These are phyloP conservation scores for Trichoderma atrobrunneum DNA, from an alignment of 2,329 filamentous ascomycete genomes.

Conservation along the genomic window DNA sequence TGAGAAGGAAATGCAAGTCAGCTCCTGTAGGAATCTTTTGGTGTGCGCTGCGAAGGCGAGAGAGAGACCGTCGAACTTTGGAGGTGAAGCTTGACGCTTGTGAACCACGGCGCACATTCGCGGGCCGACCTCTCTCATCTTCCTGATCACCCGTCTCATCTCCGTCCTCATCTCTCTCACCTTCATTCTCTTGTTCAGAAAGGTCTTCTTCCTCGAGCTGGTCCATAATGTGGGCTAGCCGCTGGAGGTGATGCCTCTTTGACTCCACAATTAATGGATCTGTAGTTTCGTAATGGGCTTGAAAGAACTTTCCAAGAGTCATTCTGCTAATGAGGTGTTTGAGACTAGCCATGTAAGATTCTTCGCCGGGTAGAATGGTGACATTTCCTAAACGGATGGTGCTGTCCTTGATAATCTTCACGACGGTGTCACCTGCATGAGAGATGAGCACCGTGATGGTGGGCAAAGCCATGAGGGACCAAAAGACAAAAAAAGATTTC, in stretches of 20 bases:
- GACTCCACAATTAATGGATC: background rate
- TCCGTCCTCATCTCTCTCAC: background rate
- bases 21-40: constrained; percentile 1
- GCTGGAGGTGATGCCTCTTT: background rate
- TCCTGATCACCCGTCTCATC: background rate
- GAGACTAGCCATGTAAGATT: background rate
- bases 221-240: background rate
- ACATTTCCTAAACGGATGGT: constrained; percentile 57
- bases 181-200: background rate
- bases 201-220: background rate
- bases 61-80: constrained; percentile 11
- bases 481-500: constrained; percentile 88
- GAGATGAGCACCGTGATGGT: constrained; percentile 85
- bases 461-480: constrained; percentile 80
- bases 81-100: background rate
- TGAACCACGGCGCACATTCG: background rate
- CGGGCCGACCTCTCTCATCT: background rate
- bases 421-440: constrained; percentile 80
- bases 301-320: constrained; percentile 1
- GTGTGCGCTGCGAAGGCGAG: background rate
- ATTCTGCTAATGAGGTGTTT: constrained; percentile 10
- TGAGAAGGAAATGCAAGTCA: constrained; percentile 14
- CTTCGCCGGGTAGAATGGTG: constrained; percentile 52
- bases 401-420: constrained; percentile 57
- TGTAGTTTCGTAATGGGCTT: background rate